These are phyloP conservation scores for Suhomyces guaymorum DNA, from an alignment of 1,139 yeast genomes.

Conservation along the genomic window DNA sequence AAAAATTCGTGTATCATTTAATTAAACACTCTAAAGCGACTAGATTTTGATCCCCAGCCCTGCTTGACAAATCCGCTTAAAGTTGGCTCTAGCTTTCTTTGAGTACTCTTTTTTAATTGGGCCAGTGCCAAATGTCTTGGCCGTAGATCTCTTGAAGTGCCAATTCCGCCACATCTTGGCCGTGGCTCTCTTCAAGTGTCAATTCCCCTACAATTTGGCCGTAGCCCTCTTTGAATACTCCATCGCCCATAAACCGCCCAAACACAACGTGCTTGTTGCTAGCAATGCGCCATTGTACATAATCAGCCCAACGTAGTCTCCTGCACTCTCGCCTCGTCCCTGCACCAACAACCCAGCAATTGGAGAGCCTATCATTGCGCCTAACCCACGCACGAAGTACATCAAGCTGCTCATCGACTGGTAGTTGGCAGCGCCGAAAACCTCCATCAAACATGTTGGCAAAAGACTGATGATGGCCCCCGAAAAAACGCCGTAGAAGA, in stretches of 20 bases:
- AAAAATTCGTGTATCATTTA: too few species aligned
- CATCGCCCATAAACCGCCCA: slow-evolving; percentile 12
- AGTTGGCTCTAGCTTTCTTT: too few species aligned
- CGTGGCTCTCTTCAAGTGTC: too few species aligned
- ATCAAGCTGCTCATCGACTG: slow-evolving; percentile 28
- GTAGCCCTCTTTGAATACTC: background rate
- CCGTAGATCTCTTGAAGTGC: too few species aligned
- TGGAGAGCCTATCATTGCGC: slow-evolving; percentile 35
- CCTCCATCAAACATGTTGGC: slow-evolving; percentile 41
- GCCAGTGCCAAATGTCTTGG: too few species aligned
- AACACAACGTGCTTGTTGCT: slow-evolving; percentile 21
- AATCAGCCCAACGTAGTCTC: slow-evolving; percentile 25
- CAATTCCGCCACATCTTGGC: too few species aligned
- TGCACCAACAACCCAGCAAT: slow-evolving; percentile 32
- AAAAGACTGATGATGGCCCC: slow-evolving; percentile 42
- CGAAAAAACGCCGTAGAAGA: slow-evolving; percentile 37
- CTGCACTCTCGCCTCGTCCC: slow-evolving; percentile 16
- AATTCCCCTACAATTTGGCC: slow-evolving; percentile 1
- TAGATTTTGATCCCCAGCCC: too few species aligned
- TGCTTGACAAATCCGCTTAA: too few species aligned
- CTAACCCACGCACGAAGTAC: slow-evolving; percentile 35
- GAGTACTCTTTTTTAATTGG: too few species aligned
- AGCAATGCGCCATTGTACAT: slow-evolving; percentile 29
- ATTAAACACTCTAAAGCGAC: too few species aligned
- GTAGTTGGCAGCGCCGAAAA: slow-evolving; percentile 37